phyloP scores from a whole-genome alignment of 1,139 yeast genomes.

The Diutina catenulata region DNA sequence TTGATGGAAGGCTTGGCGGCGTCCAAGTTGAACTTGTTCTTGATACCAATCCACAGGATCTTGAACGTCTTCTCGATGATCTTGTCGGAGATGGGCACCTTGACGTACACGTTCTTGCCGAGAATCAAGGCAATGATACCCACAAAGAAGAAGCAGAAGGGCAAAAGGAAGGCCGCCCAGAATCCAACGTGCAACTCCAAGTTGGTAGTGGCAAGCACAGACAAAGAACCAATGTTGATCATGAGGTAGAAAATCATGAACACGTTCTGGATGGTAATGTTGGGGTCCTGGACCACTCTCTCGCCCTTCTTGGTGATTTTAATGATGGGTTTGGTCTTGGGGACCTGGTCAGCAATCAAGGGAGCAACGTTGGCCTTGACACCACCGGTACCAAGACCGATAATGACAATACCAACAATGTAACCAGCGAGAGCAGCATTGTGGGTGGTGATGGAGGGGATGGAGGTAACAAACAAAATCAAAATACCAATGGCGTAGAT shows the following conservation, averaged over 20 bases:
- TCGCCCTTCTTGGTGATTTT: slow-evolving; percentile 25
- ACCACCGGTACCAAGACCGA: slow-evolving; percentile 76
- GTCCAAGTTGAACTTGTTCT: slow-evolving; percentile 38
- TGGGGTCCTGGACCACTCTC: slow-evolving; percentile 28
- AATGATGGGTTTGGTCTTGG: slow-evolving; percentile 26
- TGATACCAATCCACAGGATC: slow-evolving; percentile 32
- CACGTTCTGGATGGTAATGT: slow-evolving; percentile 29
- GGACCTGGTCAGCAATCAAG: slow-evolving; percentile 64
- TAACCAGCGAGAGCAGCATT: slow-evolving; percentile 39
- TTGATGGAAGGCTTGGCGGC: slow-evolving; percentile 42
- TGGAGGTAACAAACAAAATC: slow-evolving; percentile 58
- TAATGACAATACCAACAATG: slow-evolving; percentile 50
- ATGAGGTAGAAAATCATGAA: slow-evolving; percentile 32
- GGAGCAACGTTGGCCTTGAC: slow-evolving; percentile 75
- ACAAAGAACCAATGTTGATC: slow-evolving; percentile 30
- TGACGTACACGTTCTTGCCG: slow-evolving; percentile 48
- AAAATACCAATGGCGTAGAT: slow-evolving; percentile 53
- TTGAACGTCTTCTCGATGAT: slow-evolving; percentile 46
- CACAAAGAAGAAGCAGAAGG: slow-evolving; percentile 55
- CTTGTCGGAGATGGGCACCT: slow-evolving; percentile 52
- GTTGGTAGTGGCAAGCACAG: slow-evolving; percentile 31
- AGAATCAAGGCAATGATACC: slow-evolving; percentile 43
- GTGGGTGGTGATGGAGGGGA: slow-evolving; percentile 46
- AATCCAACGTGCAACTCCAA: slow-evolving; percentile 26
- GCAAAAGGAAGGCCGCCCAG: slow-evolving; percentile 40